Evolutionary conservation across 768 basidiomycete genomes (phyloP).

Genomic region (Lentinula sp.): DNA sequence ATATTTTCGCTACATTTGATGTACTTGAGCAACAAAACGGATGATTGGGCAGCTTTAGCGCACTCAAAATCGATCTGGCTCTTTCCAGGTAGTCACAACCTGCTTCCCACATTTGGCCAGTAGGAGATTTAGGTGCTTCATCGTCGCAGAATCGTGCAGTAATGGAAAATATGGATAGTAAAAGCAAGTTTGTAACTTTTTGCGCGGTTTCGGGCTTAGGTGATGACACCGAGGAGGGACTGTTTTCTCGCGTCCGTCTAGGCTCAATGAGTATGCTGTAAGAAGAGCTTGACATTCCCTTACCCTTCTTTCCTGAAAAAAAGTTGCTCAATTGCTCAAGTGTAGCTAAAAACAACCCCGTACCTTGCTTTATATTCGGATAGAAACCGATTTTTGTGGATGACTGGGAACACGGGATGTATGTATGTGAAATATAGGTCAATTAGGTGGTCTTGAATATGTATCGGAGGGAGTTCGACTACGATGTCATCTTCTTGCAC

Average conservation of each 20-base stretch:
- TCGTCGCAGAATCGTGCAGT: conserved; percentile 66
- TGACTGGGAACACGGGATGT: conserved; percentile 77
- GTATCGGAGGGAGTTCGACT: conserved; percentile 51
- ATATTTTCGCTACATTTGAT: conserved; percentile 42
- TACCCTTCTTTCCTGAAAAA: conserved; percentile 8
- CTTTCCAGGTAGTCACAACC: conserved; percentile 58
- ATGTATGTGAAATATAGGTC: conserved; percentile 78
- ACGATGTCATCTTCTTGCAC: conserved; percentile 37
- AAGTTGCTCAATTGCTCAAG: neutral
- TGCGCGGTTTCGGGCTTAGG: conserved; percentile 53
- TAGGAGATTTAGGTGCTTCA: conserved; percentile 36
- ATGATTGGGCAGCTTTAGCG: conserved; percentile 11
- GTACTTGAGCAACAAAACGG: neutral
- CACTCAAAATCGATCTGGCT: conserved; percentile 63
- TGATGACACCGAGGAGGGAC: conserved; percentile 24
- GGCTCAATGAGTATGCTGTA: neutral
- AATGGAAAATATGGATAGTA: conserved; percentile 78
- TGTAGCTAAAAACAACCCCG: conserved; percentile 9
- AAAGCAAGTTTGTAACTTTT: conserved; percentile 58
- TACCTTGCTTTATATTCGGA: conserved; percentile 55
- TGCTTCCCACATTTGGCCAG: conserved; percentile 60
- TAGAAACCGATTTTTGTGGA: conserved; percentile 70
- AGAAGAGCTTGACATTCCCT: neutral
- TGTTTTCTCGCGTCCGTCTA: neutral
- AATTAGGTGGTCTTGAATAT: conserved; percentile 62